These are phyloP conservation scores for Pneumocystis wakefieldiae DNA, from an alignment of 1,139 yeast genomes.

Conservation along the genomic window DNA sequence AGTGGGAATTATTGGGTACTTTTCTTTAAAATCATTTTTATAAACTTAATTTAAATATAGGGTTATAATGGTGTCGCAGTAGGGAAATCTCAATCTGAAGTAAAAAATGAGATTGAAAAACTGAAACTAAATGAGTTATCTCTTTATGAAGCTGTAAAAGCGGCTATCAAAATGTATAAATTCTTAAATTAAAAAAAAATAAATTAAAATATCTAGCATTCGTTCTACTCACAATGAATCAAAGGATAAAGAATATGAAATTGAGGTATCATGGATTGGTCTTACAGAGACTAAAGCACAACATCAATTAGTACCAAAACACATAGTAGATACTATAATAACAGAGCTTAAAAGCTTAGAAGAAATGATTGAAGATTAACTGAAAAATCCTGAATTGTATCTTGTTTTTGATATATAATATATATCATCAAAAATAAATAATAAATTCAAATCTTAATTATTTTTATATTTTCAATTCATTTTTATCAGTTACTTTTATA, in stretches of 20 bases:
- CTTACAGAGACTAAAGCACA: neutral
- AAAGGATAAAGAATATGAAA: constrained; percentile 91
- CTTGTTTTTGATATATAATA: neutral
- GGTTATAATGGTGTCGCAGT: constrained; percentile 96
- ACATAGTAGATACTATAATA: neutral
- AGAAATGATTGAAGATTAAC: neutral
- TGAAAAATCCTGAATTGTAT: neutral
- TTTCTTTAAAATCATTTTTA: neutral
- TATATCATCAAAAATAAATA: neutral
- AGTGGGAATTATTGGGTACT: constrained; percentile 75
- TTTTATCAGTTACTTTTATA: neutral
- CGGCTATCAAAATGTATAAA: constrained; percentile 63
- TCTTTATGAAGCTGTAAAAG: constrained; percentile 71
- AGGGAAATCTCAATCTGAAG: constrained; percentile 94
- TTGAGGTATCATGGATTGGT: constrained; percentile 75
- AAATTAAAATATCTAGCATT: constrained; percentile 25
- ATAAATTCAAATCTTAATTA: neutral
- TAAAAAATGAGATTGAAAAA: constrained; percentile 90
- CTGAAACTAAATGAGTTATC: constrained; percentile 55
- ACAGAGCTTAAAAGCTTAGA: neutral
- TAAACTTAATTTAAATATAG: constrained; percentile 6
- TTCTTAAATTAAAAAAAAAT: neutral
- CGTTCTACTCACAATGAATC: constrained; percentile 93
- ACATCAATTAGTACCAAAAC: neutral
- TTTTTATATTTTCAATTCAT: too few species aligned